Evolutionary conservation across 306 rosid species (phyloP).

Genomic region (Abrus pulchellus): DNA sequence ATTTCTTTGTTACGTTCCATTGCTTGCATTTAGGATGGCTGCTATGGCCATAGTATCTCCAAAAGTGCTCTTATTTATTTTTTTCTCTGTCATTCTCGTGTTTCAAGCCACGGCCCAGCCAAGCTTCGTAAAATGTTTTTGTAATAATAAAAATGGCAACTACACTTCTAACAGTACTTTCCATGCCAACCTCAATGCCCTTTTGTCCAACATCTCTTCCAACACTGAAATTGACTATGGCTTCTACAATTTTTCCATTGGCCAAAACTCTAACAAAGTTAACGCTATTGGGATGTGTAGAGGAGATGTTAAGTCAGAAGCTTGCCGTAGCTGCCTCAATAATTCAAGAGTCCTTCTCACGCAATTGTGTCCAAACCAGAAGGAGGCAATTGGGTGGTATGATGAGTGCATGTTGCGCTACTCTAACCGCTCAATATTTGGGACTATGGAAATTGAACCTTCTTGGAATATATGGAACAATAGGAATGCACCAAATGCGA

Average conservation of each 20-base stretch:
- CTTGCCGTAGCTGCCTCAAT: slow-evolving; percentile 16
- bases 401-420: slow-evolving; percentile 43
- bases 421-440: slow-evolving; percentile 16
- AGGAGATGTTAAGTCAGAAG: slow-evolving; percentile 40
- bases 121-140: not conserved
- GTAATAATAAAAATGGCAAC: not conserved
- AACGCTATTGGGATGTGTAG: slow-evolving; percentile 41
- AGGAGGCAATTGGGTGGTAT: slow-evolving; percentile 24
- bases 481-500: not conserved
- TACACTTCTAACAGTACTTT: slow-evolving; percentile 16
- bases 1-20: not conserved
- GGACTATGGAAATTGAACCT: not conserved
- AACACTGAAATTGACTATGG: slow-evolving; percentile 45
- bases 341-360: not conserved
- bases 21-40: not conserved
- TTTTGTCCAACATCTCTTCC: slow-evolving; percentile 39
- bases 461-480: not conserved
- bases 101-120: slow-evolving; percentile 17
- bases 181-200: slow-evolving; percentile 18
- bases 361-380: not conserved
- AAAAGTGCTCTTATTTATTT: not conserved
- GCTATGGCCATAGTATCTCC: not conserved
- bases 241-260: slow-evolving; percentile 47
- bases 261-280: slow-evolving; percentile 17
- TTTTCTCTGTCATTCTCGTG: not conserved